Evolutionary conservation across 1,139 yeast species (phyloP), one percentile per base, ranked within the genome.

Genomic region (Williopsis jadinii): DNA sequence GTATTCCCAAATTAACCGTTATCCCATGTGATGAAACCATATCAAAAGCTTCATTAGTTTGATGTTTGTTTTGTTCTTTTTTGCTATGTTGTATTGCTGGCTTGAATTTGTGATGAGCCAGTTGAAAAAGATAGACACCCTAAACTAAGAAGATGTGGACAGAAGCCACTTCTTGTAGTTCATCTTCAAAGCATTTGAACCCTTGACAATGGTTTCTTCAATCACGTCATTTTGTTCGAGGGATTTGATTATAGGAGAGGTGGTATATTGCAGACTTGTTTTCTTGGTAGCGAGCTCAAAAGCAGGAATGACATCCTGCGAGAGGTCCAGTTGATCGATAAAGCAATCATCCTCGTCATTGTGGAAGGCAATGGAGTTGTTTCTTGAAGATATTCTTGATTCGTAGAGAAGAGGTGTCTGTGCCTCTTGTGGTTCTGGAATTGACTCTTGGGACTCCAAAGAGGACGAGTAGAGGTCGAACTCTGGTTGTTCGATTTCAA

Each of bases 161-260:
- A 32, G 15, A 27, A 53, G 36, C 56, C 56, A 53, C 26, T 51
- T 35, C 45, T 53, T 50, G 47, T 53, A 53, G 46, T 53, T 53
- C 47, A 48, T 50, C 47, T 49, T 48, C 35, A 53, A 36, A 24
- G 51, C 41, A 28, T 30, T 45, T 5, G 56, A 37, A 3, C 55
- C 55, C 43, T 50, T 47, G 24, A 30, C 35, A 30, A 53, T 53
- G 8, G 51, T 50, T 34, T 49, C 43, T 14, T 48, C 45, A 15
- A 51, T 49, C 32, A 31, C 45, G 8, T 38, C 41, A 14, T 19
- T 3, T 12, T 36, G 29, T 13, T 36, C 30, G 30, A 39, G 30
- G 9, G 42, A 26, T 11, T 36, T 30, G 29, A 36, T 11, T 9
- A 39, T 36, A 11, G 40, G 19, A 15, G 31, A 11, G 30, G 32